Base-by-base conservation (phyloP, 2,329 filamentous ascomycete species). In the Amylocarpus encephaloides region DNA sequence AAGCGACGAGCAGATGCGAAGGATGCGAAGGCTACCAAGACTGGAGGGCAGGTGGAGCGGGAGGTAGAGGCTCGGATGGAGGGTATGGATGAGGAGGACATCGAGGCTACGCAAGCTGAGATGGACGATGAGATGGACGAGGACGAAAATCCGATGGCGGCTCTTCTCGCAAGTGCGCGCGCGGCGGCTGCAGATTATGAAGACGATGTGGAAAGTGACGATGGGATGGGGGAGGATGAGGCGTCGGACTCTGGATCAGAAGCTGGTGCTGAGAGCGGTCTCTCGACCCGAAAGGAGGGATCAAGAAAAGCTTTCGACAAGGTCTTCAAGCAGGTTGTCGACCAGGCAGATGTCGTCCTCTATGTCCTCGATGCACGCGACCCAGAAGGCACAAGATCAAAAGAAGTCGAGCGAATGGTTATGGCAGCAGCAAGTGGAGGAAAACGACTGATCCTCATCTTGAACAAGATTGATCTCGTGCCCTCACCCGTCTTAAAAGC, bases 401-500 rank as follows among this genome's bases (percentile, higher is more conserved):
- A 85, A 66, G 89, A 95, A 58, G 86, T 96, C 40, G 91, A 96
- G 75, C 85, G 88, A 54, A 84, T 86, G 70, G 83, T 96, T 67
- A 91, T 94, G 86, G 85, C 89, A n/a, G 85, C 88, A 9, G 86
- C 88, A 12, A 79, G 78, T 26, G 87, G 86, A 49, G 85, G 84
- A 59, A 96, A 96, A 75, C 80, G 91, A 46, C 77, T 96, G 52
- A 95, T 96, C 53, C 81, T 96, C 52, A 81, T 96, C 51, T 76
- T 96, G 59, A 96, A 96, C 83, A 96, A 96, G 79, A 91, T 95
- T 66, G 91, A 96, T 67, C 78, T 96, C 50, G 79, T 96, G 41
- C 91, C 91, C 2, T 82, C 88, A 18, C 77, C 83, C 42, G 86
- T 92, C 11, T 80, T 96, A 40, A 88, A 88, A 66, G 82, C 78